Evolutionary conservation across 73 alveolate species (phyloP), one percentile per base, ranked within the genome.

Genomic region (Paraurostyla sp.): DNA sequence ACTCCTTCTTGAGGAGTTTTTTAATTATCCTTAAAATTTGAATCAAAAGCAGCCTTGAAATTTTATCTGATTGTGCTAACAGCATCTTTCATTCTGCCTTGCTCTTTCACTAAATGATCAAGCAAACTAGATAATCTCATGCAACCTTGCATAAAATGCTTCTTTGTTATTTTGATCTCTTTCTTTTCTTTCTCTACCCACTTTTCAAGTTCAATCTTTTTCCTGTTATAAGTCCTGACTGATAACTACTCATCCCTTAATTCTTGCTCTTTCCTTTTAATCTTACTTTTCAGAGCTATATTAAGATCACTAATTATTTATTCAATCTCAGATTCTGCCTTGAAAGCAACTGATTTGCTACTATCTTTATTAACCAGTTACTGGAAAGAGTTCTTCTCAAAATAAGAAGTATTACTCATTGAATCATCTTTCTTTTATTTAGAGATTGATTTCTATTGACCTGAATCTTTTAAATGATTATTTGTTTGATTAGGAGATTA

Each of bases 151-250:
- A 80, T 71, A 11, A 89, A 56, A 6, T 78, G 89, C 29, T 52
- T 52, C 76, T 89, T 80, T 7, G 91, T 65, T n/a, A 23, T 11
- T 0, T 42, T 62, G 0, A 89, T 89, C 50, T 88, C 90, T 25
- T 69, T 52, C 48, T 62, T 43, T 35, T 88, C 94, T 22, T 45
- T 60, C n/a, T 42, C 58, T 18, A 88, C 94, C 94, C 94, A 88
- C 50, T 78, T 88, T 50, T 88, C 94, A 36, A 88, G n/a, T 22
- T 78, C 87, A 18, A 45, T 7, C 35, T 49, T 87, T 80, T 87
- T 87, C 46, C 65, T 38, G 16, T 48, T 76, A 43, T 87, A 87
- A 3, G 93, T 52, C 36, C 84, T 32, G 22, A 51, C 87, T 20
- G 89, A 75, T 9, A 51, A 50, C 16, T 59, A 36, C 7, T 65